A percentile compares a stretch with the other conserved stretches of the same genome.
Evolutionary conservation across 306 rosid genomes (phyloP).

Genomic region (Cicer judaicum): DNA sequence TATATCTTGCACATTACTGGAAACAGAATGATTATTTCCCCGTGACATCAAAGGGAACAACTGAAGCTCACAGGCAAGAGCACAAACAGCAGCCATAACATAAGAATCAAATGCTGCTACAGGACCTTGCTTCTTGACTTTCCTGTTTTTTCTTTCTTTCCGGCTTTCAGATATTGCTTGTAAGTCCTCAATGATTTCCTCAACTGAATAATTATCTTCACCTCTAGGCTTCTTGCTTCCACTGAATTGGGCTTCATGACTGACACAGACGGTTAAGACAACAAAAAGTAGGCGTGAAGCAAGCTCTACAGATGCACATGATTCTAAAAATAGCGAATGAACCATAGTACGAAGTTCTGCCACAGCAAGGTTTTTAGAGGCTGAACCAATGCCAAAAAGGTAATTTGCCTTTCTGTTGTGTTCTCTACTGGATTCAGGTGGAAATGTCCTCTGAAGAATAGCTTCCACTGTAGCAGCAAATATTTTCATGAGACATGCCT

Average conservation of each 20-base stretch:
- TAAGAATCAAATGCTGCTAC: slow-evolving; percentile 97
- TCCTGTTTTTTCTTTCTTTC: slow-evolving; percentile 61
- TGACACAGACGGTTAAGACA: slow-evolving; percentile 92
- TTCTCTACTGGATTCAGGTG: slow-evolving; percentile 69
- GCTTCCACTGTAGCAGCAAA: slow-evolving; percentile 98
- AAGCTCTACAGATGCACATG: slow-evolving; percentile 93
- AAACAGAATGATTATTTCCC: slow-evolving; percentile 56
- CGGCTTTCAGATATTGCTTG: slow-evolving; percentile 59
- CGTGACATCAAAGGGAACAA: slow-evolving; percentile 75
- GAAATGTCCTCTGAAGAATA: slow-evolving; percentile 91
- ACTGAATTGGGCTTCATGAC: slow-evolving; percentile 87
- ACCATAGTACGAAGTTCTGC: slow-evolving; percentile 99
- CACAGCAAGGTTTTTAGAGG: slow-evolving; percentile 93
- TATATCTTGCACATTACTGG: slow-evolving; percentile 52
- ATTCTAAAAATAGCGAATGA: slow-evolving; percentile 94
- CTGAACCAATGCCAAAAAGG: slow-evolving; percentile 71
- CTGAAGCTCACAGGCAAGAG: slow-evolving; percentile 95
- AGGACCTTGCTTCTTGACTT: slow-evolving; percentile 81
- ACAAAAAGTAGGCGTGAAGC: slow-evolving; percentile 94
- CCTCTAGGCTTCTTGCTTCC: slow-evolving; percentile 77
- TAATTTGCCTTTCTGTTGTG: slow-evolving; percentile 77
- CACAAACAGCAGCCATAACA: slow-evolving; percentile 95
- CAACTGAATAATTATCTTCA: slow-evolving; percentile 60
- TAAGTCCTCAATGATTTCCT: slow-evolving; percentile 61
- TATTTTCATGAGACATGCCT: slow-evolving; percentile 97